Conservation (phyloP, 2,329 filamentous ascomycete genomes). For the Claviceps sp. region DNA sequence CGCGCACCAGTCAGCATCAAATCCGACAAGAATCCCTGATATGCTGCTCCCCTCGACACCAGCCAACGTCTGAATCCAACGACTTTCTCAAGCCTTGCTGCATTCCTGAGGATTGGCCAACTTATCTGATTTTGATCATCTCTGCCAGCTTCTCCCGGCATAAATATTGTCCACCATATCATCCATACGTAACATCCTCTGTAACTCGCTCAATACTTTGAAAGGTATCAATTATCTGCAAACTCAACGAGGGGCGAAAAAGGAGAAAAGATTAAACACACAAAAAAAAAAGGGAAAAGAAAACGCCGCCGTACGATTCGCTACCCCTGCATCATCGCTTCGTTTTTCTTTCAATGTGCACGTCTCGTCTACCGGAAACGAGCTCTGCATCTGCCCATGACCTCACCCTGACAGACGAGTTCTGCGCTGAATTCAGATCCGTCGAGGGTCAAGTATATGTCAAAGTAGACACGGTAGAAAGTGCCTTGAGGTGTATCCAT, state of each 20-base stretch:
- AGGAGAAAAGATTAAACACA: not conserved
- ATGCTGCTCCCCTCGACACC: not conserved
- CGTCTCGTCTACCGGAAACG: conserved; percentile 52
- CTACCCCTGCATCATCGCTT: not conserved
- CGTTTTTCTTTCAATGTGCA: not conserved
- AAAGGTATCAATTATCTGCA: conserved; percentile 5
- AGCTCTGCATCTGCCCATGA: conserved; percentile 93
- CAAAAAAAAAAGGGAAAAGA: not conserved
- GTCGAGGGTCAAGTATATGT: conserved; percentile 84
- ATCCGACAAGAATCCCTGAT: not conserved
- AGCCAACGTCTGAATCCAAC: not conserved
- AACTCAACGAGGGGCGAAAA: not conserved
- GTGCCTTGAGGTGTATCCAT: conserved; percentile 98
- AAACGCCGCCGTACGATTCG: not conserved
- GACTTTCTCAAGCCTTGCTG: not conserved
- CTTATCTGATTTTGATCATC: not conserved
- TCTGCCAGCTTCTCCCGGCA: not conserved
- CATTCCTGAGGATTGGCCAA: not conserved
- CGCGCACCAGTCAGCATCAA: not conserved
- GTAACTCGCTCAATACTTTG: not conserved
- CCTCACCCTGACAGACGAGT: conserved; percentile 96
- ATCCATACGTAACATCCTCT: not conserved
- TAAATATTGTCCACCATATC: not conserved
- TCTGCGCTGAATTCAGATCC: conserved; percentile 97
- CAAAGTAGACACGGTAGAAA: conserved; percentile 75